phyloP scores from a whole-genome alignment of 2,329 filamentous ascomycete species.

The Hymenoscyphus repandus region DNA sequence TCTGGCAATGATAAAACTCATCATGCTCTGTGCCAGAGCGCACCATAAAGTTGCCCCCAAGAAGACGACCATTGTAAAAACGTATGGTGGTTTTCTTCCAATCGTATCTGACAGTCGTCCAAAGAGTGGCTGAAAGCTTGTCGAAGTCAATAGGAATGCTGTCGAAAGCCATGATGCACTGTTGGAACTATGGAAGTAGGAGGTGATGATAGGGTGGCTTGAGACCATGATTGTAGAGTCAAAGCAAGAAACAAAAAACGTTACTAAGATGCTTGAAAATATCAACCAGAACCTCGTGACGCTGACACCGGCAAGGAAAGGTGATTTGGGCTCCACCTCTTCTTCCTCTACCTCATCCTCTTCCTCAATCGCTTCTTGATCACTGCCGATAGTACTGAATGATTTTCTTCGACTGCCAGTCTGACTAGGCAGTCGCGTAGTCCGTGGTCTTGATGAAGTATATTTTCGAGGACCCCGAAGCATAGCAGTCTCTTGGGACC shows the following conservation, averaged over 20 bases:
- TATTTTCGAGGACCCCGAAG: slow-evolving; percentile 27
- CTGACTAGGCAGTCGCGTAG: slow-evolving; percentile 15
- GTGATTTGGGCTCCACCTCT: slow-evolving; percentile 19
- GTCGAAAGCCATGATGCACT: slow-evolving; percentile 80
- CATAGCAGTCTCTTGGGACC: slow-evolving; percentile 29
- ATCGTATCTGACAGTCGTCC: slow-evolving; percentile 70
- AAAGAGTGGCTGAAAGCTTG: slow-evolving; percentile 69
- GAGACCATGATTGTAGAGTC: slow-evolving; percentile 80
- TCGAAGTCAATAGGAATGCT: slow-evolving; percentile 70
- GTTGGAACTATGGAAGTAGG: slow-evolving; percentile 72
- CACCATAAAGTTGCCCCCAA: slow-evolving; percentile 63
- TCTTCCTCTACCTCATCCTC: slow-evolving; percentile 13
- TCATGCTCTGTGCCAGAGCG: slow-evolving; percentile 59
- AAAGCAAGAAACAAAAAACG: slow-evolving; percentile 58
- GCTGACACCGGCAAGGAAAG: slow-evolving; percentile 39
- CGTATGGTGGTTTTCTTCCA: slow-evolving; percentile 62
- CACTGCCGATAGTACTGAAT: slow-evolving; percentile 16
- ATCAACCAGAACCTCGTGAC: slow-evolving; percentile 54
- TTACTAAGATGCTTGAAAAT: slow-evolving; percentile 53
- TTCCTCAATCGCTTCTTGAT: slow-evolving; percentile 13
- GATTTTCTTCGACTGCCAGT: slow-evolving; percentile 20
- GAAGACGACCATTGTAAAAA: slow-evolving; percentile 60
- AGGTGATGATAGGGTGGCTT: slow-evolving; percentile 75
- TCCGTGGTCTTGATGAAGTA: slow-evolving; percentile 7
- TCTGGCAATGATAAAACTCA: slow-evolving; percentile 65